Evolutionary conservation across 164 flowering plant species (phyloP).

Genomic region (Sextonia rubra): DNA sequence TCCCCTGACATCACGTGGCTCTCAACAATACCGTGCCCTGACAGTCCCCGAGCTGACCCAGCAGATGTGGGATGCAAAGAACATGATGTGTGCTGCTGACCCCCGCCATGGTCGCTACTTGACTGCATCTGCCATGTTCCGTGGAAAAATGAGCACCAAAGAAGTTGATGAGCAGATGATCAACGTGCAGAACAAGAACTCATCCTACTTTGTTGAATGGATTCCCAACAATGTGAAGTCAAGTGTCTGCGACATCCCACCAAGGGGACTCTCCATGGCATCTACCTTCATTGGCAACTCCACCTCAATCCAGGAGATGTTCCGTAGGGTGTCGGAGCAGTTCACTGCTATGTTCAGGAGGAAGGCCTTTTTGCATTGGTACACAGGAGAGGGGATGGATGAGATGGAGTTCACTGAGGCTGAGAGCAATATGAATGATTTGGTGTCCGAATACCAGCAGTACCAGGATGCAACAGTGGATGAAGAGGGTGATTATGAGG

Average conservation of each 20-base stretch:
- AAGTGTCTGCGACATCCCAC: constrained; percentile 64
- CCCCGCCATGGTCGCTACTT: constrained; percentile 70
- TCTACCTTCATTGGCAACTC: constrained; percentile 70
- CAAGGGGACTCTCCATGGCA: constrained; percentile 54
- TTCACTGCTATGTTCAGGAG: constrained; percentile 65
- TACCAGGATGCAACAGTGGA: constrained; percentile 56
- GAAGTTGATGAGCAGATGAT: constrained; percentile 70
- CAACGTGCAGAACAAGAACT: constrained; percentile 70
- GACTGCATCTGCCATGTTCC: constrained; percentile 70
- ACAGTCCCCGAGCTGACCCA: constrained; percentile 75
- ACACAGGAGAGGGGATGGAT: constrained; percentile 73
- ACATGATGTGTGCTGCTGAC: constrained; percentile 82
- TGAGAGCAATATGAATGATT: constrained; percentile 71
- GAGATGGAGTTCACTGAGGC: constrained; percentile 79
- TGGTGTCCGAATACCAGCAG: constrained; percentile 72
- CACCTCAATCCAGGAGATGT: constrained; percentile 68
- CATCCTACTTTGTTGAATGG: constrained; percentile 75
- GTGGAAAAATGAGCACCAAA: constrained; percentile 70
- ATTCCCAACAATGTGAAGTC: constrained; percentile 71
- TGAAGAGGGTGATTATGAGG: constrained; percentile 33
- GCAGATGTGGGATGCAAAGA: constrained; percentile 73
- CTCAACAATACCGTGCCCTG: constrained; percentile 58
- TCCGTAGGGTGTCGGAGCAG: constrained; percentile 57
- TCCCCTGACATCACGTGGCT: constrained; percentile 57
- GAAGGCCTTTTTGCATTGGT: constrained; percentile 75